Base-by-base conservation (phyloP, 2,329 filamentous ascomycete genomes). In the Botrytis pseudocinerea region DNA sequence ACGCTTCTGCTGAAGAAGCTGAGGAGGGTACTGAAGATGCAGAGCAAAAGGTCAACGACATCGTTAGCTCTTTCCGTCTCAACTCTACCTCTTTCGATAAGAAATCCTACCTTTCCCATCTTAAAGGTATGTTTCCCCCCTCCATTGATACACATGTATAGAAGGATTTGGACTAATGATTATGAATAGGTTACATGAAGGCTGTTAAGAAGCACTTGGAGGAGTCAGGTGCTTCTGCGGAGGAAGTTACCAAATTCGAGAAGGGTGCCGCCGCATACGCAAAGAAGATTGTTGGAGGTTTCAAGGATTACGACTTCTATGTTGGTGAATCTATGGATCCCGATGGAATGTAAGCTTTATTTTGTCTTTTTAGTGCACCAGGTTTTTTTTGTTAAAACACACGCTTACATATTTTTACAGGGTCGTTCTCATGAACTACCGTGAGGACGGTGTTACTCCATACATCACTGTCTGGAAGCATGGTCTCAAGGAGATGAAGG, bases 251-350 rank as follows among this genome's bases (percentile, higher is more conserved):
- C 78, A 87, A 87, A 32, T 98, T 98, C 86, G 92, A 97, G 89
- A 89, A 87, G 78, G 91, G 90, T 79, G 95, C 94, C 74, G 82
- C 85, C 77, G 84, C 78, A 72, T 97, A 89, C 82, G 91, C 93
- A 84, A 97, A 97, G 87, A 90, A 89, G 82, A 87, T 97, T 78
- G 86, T 92, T 74, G 85, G 82, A 83, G 95, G 93, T 86, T 97
- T 97, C 89, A 95, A 97, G 87, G 93, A 98, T 87, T 97, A 92
- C 84, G 95, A 98, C 84, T 95, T 98, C 85, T 93, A 92, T 85
- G 93, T 92, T 80, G 95, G 95, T 86, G 91, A 96, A 88, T 92
- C 90, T 80, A 97, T 97, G 93, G 90, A 97, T 85, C 91, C 92
- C 80, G 93, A 97, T 81, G 95, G 92, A 87, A 97, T 98, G 96